A percentile compares a stretch with the other conserved stretches of the same genome.
phyloP scores from a whole-genome alignment of 352 stramenopile genomes.

The Globisporangium radiosum region DNA sequence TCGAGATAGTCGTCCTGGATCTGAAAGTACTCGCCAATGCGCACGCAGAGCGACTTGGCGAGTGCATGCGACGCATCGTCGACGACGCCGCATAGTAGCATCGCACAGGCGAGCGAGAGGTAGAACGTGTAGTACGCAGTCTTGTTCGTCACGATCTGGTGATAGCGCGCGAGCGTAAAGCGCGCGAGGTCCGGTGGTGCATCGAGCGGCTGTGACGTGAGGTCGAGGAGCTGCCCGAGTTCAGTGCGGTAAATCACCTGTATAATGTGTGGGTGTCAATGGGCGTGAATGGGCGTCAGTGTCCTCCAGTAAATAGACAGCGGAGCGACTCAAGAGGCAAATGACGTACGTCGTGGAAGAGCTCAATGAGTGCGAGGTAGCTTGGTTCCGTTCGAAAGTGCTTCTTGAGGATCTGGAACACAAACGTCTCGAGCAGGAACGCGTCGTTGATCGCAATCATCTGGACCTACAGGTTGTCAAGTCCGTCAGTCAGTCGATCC shows the following conservation, averaged over 20 bases:
- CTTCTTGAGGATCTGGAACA: conserved; percentile 88
- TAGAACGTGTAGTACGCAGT: conserved; percentile 99
- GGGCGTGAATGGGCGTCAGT: too few species aligned
- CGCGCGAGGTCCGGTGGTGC: conserved; percentile 76
- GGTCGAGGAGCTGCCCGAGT: conserved; percentile 92
- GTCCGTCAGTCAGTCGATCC: too few species aligned
- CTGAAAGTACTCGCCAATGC: conserved; percentile 99
- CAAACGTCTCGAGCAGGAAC: conserved; percentile 92
- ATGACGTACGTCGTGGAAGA: conserved; percentile 87
- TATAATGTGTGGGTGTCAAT: too few species aligned
- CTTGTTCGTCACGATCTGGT: conserved; percentile 97
- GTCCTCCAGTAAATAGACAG: too few species aligned
- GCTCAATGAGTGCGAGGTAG: conserved; percentile 94
- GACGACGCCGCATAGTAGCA: conserved; percentile 83
- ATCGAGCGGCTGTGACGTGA: conserved; percentile 86
- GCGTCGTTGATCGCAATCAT: conserved; percentile 97
- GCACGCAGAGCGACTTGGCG: conserved; percentile 92
- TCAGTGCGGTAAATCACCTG: conserved; percentile 97
- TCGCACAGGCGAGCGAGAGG: conserved; percentile 90
- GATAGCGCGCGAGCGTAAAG: conserved; percentile 92
- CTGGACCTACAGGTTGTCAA: conserved; percentile 38
- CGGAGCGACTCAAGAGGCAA: too few species aligned
- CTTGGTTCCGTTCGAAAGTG: conserved; percentile 73
- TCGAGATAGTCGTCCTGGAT: conserved; percentile 99
- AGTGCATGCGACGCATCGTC: conserved; percentile 69